Percentiles rank a stretch among this genome's conserved stretches.
Conservation (phyloP, 2,329 filamentous ascomycete species). For the Ophiostoma perfectum region DNA sequence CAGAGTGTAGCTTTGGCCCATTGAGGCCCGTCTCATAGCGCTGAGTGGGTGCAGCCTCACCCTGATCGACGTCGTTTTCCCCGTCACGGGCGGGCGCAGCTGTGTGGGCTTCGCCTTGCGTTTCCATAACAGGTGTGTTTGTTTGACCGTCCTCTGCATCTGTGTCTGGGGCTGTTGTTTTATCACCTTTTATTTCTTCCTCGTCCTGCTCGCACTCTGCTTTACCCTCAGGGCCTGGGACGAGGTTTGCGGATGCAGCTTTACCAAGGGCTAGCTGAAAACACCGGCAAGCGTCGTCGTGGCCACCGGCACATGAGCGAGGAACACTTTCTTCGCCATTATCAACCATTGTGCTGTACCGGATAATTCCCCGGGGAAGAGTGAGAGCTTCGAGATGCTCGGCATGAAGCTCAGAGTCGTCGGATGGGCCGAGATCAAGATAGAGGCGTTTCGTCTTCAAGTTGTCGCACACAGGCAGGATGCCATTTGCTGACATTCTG, state of each 20-base stretch:
- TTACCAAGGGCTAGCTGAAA: background rate
- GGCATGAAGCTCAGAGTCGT: slow-evolving; percentile 21
- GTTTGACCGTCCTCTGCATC: background rate
- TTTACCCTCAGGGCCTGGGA: background rate
- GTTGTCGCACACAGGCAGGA: background rate
- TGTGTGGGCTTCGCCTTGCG: too few relatives aligned
- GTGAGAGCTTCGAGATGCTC: slow-evolving; percentile 27
- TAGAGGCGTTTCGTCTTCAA: slow-evolving; percentile 24
- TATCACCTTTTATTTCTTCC: too few relatives aligned
- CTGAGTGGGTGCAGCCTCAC: too few relatives aligned
- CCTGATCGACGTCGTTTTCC: too few relatives aligned
- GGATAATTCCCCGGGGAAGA: slow-evolving; percentile 26
- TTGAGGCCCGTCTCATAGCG: too few relatives aligned
- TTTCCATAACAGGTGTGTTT: background rate
- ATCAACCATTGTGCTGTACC: slow-evolving; percentile 22
- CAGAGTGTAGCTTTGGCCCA: background rate
- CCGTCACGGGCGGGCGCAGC: too few relatives aligned
- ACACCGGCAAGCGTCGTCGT: background rate
- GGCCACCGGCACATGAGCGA: background rate
- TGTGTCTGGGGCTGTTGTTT: background rate
- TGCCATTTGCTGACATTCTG: background rate
- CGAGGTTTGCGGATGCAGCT: background rate
- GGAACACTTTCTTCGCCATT: background rate
- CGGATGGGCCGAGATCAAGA: slow-evolving; percentile 27
- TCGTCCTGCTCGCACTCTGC: background rate